Conservation (phyloP, 306 rosid genomes). For the Rosa chinensis region DNA sequence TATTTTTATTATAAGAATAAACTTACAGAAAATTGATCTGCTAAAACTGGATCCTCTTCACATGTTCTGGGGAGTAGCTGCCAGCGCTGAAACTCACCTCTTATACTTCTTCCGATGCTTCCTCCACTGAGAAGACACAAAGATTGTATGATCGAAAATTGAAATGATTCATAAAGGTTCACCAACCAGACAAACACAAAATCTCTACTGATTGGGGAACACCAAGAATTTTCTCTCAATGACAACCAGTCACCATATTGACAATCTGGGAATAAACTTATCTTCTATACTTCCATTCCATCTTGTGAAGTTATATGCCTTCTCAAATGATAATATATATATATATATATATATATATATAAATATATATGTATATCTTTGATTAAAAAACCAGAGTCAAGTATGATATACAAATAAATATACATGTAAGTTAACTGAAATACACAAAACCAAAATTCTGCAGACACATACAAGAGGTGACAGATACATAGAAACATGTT, state of each 20-base stretch:
- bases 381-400: not conserved
- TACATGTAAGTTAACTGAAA: not conserved
- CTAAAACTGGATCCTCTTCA: conserved; percentile 85
- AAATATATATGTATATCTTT: not conserved
- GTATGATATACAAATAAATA: not conserved
- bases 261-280: not conserved
- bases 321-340: not conserved
- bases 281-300: not conserved
- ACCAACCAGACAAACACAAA: conserved; percentile 4
- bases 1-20: not conserved
- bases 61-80: conserved; percentile 71
- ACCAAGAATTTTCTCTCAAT: not conserved
- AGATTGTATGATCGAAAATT: not conserved
- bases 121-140: conserved; percentile 56
- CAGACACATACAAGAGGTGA: not conserved
- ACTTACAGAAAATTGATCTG: conserved; percentile 92
- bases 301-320: not conserved
- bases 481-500: not conserved
- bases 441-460: not conserved
- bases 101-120: conserved; percentile 87
- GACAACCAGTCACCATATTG: not conserved
- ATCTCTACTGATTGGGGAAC: conserved; percentile 18
- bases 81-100: conserved; percentile 93
- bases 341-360: too few species aligned
- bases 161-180: conserved; percentile 14